A percentile compares a stretch with the other conserved stretches of the same genome.
Evolutionary conservation across 129 eudicot species (phyloP).

Genomic region (Logfia minima): DNA sequence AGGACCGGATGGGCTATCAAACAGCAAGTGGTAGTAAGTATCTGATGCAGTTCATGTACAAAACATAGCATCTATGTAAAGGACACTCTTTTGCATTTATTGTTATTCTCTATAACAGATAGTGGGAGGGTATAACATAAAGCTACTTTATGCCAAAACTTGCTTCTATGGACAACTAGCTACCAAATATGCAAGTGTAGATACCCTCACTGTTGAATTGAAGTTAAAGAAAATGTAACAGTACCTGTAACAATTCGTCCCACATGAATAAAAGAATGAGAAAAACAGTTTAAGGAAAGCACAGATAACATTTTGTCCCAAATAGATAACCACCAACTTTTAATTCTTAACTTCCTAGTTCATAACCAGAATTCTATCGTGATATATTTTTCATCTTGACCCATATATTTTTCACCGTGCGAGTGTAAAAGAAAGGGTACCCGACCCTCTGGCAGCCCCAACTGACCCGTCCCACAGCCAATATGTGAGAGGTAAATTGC

Average conservation of each 20-base stretch:
- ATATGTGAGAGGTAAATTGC: too few relatives aligned
- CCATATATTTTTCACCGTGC: not conserved
- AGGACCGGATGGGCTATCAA: constrained; percentile 30
- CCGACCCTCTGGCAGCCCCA: too few relatives aligned
- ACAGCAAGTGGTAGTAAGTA: constrained; percentile 31
- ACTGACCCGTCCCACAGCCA: too few relatives aligned
- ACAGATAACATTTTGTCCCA: too few relatives aligned
- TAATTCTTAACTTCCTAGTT: too few relatives aligned
- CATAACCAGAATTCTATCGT: too few relatives aligned
- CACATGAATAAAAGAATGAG: not conserved
- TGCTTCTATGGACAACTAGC: constrained; percentile 33
- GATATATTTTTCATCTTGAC: too few relatives aligned
- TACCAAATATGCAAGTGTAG: constrained; percentile 20
- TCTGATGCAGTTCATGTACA: constrained; percentile 36
- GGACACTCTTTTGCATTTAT: constrained; percentile 30
- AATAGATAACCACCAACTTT: too few relatives aligned
- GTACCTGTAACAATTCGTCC: not conserved
- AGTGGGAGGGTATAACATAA: constrained; percentile 72
- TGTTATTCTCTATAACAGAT: constrained; percentile 56
- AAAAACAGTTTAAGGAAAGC: not conserved
- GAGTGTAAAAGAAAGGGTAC: too few relatives aligned
- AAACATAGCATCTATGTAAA: constrained; percentile 34
- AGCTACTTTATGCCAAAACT: constrained; percentile 59
- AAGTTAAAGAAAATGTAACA: not conserved
- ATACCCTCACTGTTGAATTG: not conserved